These are phyloP conservation scores for Jaltomata sinuosa DNA, from an alignment of 257 asterid genomes.

Conservation along the genomic window DNA sequence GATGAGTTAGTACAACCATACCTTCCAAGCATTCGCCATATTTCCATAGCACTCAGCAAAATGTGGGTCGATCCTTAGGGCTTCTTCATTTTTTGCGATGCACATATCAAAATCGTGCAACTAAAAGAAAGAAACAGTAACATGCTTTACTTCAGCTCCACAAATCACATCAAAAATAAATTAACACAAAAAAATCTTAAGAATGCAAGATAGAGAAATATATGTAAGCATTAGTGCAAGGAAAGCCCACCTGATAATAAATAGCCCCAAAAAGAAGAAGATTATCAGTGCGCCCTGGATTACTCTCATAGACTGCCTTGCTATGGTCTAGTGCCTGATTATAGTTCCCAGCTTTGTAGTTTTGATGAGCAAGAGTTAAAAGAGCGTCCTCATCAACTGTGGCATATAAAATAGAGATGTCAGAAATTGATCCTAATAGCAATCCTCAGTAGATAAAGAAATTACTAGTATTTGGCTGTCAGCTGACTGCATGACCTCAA, in stretches of 20 bases:
- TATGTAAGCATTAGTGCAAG: background rate
- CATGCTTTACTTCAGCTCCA: slow-evolving; percentile 11
- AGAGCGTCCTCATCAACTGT: slow-evolving; percentile 84
- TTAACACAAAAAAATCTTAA: background rate
- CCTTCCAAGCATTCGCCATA: slow-evolving; percentile 99
- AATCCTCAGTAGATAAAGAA: background rate
- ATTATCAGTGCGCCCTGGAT: slow-evolving; percentile 82
- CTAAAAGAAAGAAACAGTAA: slow-evolving; percentile 30
- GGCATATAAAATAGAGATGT: slow-evolving; percentile 9
- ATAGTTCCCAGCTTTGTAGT: slow-evolving; percentile 78
- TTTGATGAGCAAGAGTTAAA: slow-evolving; percentile 84
- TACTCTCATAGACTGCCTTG: slow-evolving; percentile 76
- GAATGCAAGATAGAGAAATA: background rate
- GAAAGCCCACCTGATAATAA: slow-evolving; percentile 69
- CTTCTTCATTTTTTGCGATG: slow-evolving; percentile 92
- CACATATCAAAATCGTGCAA: slow-evolving; percentile 84
- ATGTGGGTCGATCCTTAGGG: slow-evolving; percentile 76
- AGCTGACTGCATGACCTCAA: background rate
- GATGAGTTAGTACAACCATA: slow-evolving; percentile 10
- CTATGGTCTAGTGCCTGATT: slow-evolving; percentile 89
- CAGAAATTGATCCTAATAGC: background rate
- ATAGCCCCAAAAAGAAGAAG: slow-evolving; percentile 93
- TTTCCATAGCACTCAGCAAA: slow-evolving; percentile 99
- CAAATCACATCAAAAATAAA: background rate
- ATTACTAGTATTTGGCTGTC: background rate